phyloP scores from a whole-genome alignment of 208 protist genomes.

The Porcisia hertigi region DNA sequence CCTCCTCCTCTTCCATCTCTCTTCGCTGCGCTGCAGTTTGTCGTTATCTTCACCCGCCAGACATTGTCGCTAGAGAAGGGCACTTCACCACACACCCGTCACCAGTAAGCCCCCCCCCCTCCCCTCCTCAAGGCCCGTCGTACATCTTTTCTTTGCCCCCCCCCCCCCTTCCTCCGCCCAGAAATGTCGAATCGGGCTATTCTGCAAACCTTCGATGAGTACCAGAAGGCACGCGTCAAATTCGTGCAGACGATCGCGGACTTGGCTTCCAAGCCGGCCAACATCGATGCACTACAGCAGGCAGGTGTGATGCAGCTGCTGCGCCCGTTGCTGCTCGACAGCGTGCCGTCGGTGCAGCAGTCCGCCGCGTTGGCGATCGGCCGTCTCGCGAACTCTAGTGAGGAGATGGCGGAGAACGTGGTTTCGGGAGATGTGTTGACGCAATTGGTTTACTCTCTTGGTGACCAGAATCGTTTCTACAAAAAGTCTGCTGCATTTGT shows the following conservation, averaged over 20 bases:
- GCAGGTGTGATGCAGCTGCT: slow-evolving; percentile 97
- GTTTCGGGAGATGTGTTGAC: slow-evolving; percentile 97
- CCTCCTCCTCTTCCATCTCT: too few relatives aligned
- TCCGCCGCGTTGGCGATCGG: slow-evolving; percentile 97
- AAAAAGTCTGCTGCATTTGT: slow-evolving; percentile 98
- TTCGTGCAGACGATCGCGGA: slow-evolving; percentile 97
- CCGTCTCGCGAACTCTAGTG: slow-evolving; percentile 97
- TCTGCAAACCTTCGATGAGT: slow-evolving; percentile 96
- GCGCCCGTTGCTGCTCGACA: slow-evolving; percentile 97
- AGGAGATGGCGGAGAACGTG: slow-evolving; percentile 97
- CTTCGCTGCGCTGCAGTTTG: too few relatives aligned
- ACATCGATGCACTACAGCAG: slow-evolving; percentile 96
- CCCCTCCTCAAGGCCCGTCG: not conserved
- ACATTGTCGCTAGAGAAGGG: not conserved
- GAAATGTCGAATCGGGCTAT: slow-evolving; percentile 91
- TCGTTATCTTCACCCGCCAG: too few relatives aligned
- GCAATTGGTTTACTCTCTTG: slow-evolving; percentile 97
- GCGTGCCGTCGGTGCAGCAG: slow-evolving; percentile 98
- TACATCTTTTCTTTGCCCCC: not conserved
- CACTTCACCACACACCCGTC: not conserved
- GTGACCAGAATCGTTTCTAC: slow-evolving; percentile 97
- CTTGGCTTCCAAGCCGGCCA: slow-evolving; percentile 95
- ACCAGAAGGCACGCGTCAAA: slow-evolving; percentile 95
- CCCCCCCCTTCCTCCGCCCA: not conserved
- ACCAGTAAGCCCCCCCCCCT: not conserved